Conservation (phyloP, 73 alveolate genomes). For the Tetrahymena malaccensis region DNA sequence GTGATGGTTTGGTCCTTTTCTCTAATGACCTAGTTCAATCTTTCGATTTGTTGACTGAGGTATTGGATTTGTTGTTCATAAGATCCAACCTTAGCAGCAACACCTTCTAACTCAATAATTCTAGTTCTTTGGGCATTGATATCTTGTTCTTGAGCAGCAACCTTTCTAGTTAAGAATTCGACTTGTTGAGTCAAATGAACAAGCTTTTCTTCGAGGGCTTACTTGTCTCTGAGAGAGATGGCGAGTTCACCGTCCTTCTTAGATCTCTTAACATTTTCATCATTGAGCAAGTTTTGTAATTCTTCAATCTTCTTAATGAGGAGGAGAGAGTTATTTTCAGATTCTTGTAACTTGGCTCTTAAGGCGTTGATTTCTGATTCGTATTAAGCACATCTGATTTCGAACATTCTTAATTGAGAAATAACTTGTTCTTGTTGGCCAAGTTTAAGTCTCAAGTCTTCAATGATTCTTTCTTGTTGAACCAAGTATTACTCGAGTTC, state of each 20-base stretch:
- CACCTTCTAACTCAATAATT: not conserved
- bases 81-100: not conserved
- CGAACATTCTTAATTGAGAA: not conserved
- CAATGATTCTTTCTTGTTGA: not conserved
- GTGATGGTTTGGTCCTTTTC: not conserved
- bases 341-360: not conserved
- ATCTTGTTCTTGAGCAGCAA: not conserved
- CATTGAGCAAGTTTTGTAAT: not conserved
- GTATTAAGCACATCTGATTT: not conserved
- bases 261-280: not conserved
- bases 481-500: not conserved
- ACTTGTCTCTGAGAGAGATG: not conserved
- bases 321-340: not conserved
- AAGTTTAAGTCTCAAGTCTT: not conserved
- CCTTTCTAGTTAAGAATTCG: not conserved
- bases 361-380: not conserved
- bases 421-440: not conserved
- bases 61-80: not conserved
- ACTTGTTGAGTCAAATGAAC: not conserved
- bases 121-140: not conserved
- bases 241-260: not conserved
- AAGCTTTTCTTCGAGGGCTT: not conserved
- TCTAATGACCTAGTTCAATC: not conserved
- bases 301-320: not conserved
- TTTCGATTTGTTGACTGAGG: not conserved